These are phyloP conservation scores for Bocquillonia castaneifolia DNA, from an alignment of 441 rosid genomes.

Conservation along the genomic window DNA sequence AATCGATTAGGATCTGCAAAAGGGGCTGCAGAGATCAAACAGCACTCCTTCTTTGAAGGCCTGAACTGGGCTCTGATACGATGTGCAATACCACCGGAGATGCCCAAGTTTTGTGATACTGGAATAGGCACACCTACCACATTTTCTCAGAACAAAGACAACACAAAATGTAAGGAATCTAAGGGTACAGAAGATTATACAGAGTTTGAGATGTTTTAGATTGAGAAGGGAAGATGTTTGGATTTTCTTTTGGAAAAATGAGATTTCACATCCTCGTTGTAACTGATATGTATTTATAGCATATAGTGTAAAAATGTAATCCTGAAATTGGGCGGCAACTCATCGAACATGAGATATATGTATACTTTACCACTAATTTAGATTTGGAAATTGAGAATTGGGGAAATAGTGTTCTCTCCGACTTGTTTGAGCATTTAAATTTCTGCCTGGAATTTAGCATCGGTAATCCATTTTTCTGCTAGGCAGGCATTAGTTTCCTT, in stretches of 20 bases:
- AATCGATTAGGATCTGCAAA: conserved; percentile 51
- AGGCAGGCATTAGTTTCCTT: not conserved
- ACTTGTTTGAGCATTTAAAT: conserved; percentile 1
- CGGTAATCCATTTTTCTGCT: not conserved
- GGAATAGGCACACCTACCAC: conserved; percentile 17
- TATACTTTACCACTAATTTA: conserved; percentile 16
- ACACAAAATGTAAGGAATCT: conserved; percentile 28
- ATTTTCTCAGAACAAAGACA: conserved; percentile 31
- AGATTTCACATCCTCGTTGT: conserved; percentile 22
- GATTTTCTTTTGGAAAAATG: conserved; percentile 15
- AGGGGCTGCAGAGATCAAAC: conserved; percentile 74
- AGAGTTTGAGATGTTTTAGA: conserved; percentile 57
- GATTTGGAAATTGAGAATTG: conserved; percentile 12
- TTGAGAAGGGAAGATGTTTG: conserved; percentile 24
- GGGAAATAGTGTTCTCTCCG: not conserved
- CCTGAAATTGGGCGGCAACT: conserved; percentile 23
- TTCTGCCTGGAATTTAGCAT: not conserved
- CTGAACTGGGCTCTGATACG: conserved; percentile 72
- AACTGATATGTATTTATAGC: conserved; percentile 29
- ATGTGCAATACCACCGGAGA: conserved; percentile 59
- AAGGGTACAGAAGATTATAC: conserved; percentile 29
- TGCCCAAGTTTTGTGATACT: conserved; percentile 32
- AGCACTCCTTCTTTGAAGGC: conserved; percentile 63
- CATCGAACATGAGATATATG: conserved; percentile 19
- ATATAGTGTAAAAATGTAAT: conserved; percentile 35